These are phyloP conservation scores for Botrytis sinoallii DNA, from an alignment of 2,329 filamentous ascomycete genomes.

Conservation along the genomic window DNA sequence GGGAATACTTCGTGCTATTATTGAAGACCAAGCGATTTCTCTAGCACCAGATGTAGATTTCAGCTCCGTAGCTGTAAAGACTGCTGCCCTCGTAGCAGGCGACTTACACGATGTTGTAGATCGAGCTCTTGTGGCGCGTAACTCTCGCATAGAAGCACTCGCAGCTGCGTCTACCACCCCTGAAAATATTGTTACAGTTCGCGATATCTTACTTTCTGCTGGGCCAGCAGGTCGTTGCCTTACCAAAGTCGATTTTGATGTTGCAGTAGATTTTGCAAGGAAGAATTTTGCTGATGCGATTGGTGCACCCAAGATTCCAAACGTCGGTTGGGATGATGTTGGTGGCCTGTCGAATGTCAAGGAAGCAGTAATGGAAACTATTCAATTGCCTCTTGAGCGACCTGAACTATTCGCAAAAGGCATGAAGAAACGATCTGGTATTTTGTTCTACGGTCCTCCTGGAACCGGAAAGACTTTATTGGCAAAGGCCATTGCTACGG, in stretches of 20 bases:
- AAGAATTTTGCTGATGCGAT: slow-evolving; percentile 99
- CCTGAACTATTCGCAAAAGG: slow-evolving; percentile 95
- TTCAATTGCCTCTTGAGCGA: slow-evolving; percentile 85
- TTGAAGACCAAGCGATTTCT: slow-evolving; percentile 72
- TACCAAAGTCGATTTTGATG: slow-evolving; percentile 79
- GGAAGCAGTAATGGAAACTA: slow-evolving; percentile 94
- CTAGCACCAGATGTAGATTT: slow-evolving; percentile 82
- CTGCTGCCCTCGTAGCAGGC: slow-evolving; percentile 89
- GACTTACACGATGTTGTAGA: slow-evolving; percentile 94
- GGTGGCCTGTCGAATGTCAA: slow-evolving; percentile 92
- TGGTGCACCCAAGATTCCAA: slow-evolving; percentile 95
- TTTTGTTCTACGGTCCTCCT: slow-evolving; percentile 86
- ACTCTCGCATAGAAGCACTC: slow-evolving; percentile 70
- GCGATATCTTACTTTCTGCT: slow-evolving; percentile 85
- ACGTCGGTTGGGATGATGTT: slow-evolving; percentile 94
- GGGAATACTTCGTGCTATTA: slow-evolving; percentile 75
- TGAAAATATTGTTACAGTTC: slow-evolving; percentile 56
- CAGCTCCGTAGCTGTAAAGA: slow-evolving; percentile 84
- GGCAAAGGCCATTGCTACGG: slow-evolving; percentile 88
- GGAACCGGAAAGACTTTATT: slow-evolving; percentile 91
- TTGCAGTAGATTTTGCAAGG: slow-evolving; percentile 90
- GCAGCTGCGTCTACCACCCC: slow-evolving; percentile 48
- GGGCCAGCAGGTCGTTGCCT: slow-evolving; percentile 76
- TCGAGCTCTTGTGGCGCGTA: slow-evolving; percentile 75
- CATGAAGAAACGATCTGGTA: slow-evolving; percentile 96